These are phyloP conservation scores for Boletus subparvulus DNA, from an alignment of 768 basidiomycete genomes.

Conservation along the genomic window DNA sequence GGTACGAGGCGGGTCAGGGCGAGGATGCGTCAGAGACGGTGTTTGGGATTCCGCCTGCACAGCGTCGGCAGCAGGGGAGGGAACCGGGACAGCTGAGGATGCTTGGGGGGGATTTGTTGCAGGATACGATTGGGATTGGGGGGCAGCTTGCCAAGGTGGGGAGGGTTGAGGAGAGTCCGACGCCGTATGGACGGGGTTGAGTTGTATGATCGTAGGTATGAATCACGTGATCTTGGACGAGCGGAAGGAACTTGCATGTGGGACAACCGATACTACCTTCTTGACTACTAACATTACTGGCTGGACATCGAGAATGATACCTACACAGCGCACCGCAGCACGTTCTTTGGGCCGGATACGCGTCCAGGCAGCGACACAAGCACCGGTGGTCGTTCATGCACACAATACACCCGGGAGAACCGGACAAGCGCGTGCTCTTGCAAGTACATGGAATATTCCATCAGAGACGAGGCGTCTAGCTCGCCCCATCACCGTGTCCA, in stretches of 20 bases:
- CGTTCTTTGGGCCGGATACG: conserved; percentile 26
- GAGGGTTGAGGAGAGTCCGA: conserved; percentile 64
- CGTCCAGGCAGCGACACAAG: conserved; percentile 10
- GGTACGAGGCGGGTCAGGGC: conserved; percentile 21
- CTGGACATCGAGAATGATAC: conserved; percentile 27
- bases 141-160: conserved; percentile 48
- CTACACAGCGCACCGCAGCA: conserved; percentile 27
- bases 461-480: not conserved
- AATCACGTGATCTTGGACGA: conserved; percentile 20
- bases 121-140: conserved; percentile 64
- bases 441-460: not conserved
- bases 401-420: conserved; percentile 8
- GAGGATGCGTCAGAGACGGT: conserved; percentile 52
- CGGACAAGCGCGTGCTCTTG: conserved; percentile 6
- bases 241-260: conserved; percentile 25
- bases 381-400: conserved; percentile 3
- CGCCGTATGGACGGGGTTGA: conserved; percentile 42
- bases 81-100: conserved; percentile 44
- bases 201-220: not conserved
- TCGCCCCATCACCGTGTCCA: not conserved
- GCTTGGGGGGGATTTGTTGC: conserved; percentile 60
- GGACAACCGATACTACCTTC: no score
- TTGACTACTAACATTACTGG: not conserved
- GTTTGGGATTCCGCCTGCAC: conserved; percentile 65
- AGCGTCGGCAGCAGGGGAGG: conserved; percentile 34